Base-by-base conservation (phyloP, 176 grass and related monocot species). In the Tillandsia fasciculata region DNA sequence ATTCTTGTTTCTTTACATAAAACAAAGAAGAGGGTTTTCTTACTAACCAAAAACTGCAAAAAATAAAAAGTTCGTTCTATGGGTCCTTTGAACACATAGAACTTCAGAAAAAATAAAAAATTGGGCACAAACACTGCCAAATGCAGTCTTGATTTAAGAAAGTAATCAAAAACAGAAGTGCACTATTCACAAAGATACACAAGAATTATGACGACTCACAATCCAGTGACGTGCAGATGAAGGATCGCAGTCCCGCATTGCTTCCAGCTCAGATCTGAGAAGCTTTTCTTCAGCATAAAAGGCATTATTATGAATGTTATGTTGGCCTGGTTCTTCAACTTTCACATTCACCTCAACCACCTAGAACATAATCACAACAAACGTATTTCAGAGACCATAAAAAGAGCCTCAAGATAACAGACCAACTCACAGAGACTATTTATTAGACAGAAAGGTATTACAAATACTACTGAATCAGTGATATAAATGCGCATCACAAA, bases 291-390 rank as follows among this genome's bases (percentile, higher is more conserved):
- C 95, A 42, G 87, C 90, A 74, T 86, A 94, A 78, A 99, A 99
- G 74, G 95, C 87, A 78, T 94, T 99, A 49, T 99, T 88, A 74
- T 99, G 95, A 74, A 99, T 70, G 78, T 99, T 99, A 85, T 88
- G 78, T 52, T 84, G 48, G 63, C 95, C 90, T 82, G 87, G 78
- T 71, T 68, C 82, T 84, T 94, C 95, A 6, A 99, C 80, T 88
- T 93, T 90, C 11, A 79, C 90, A 86, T 99, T 94, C 64, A 99
- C 87, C 81, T 99, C 95, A 54, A 99, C 87, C 17, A 99, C 90
- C 95, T 99, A 75, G 33, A 9, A 15, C 56, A 10, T 20, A 61
- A 10, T 22, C 56, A 67, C 51, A 73, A 27, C 6, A 70, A 57
- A 69, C 66, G 73, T 53, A 51, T 76, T 52, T 65, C 15, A 71